These are phyloP conservation scores for Cotoneaster glaucophyllus DNA, from an alignment of 306 rosid genomes.

Conservation along the genomic window DNA sequence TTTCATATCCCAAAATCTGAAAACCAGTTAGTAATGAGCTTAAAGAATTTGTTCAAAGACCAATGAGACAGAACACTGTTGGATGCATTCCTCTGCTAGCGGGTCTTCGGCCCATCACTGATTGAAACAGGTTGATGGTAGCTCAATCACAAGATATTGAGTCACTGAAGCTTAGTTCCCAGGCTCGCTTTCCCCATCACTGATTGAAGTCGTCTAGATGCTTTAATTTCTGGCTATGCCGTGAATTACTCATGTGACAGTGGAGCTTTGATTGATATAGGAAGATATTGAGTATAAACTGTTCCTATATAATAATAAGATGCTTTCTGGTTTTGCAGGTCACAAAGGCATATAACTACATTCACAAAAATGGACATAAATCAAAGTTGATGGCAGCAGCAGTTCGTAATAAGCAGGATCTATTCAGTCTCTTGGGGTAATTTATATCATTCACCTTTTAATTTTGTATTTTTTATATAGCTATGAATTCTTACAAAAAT, in stretches of 20 bases:
- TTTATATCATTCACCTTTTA: slow-evolving; percentile 3
- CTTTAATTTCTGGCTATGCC: slow-evolving; percentile 11
- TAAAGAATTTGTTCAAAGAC: neutral
- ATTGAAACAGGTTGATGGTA: no score
- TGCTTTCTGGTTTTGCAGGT: slow-evolving; percentile 40
- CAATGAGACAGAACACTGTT: no score
- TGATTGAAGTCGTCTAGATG: slow-evolving; percentile 2
- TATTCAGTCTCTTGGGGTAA: slow-evolving; percentile 90
- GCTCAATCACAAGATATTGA: no score
- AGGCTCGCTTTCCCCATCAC: no score
- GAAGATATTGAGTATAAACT: neutral
- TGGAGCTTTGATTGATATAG: neutral
- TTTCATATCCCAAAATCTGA: neutral
- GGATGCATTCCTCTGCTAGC: no score
- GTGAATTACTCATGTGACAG: neutral
- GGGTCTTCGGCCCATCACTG: no score
- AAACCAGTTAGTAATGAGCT: neutral
- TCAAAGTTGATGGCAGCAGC: slow-evolving; percentile 99
- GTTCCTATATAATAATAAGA: neutral
- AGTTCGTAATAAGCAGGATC: slow-evolving; percentile 92
- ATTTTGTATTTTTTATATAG: slow-evolving; percentile 20
- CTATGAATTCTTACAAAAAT: slow-evolving; percentile 10
- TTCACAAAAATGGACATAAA: slow-evolving; percentile 83
- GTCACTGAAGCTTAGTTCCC: no score
- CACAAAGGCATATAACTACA: slow-evolving; percentile 85